Conservation (phyloP, 1,284 basidiomycete species). For the Apiotrichum veenhuisii region DNA sequence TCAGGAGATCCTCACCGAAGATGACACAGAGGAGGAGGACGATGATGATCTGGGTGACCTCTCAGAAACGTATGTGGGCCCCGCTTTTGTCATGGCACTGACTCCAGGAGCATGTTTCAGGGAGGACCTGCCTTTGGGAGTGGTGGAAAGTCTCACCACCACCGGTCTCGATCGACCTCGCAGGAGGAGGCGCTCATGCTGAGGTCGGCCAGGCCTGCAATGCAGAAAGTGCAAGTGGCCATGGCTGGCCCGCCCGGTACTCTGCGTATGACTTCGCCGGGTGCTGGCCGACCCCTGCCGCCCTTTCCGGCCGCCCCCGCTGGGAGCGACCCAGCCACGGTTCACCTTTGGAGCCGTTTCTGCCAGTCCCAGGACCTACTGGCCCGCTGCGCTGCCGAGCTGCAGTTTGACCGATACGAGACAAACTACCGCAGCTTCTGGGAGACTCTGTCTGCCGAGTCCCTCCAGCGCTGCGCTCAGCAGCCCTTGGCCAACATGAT, state of each 20-base stretch:
- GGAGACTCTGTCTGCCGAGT: constrained; percentile 20
- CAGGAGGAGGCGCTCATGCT: constrained; percentile 12
- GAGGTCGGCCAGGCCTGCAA: constrained; percentile 14
- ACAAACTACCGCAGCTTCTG: constrained; percentile 36
- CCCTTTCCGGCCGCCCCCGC: constrained; percentile 28
- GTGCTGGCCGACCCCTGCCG: constrained; percentile 15
- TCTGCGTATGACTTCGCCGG: constrained; percentile 3
- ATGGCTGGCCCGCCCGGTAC: constrained; percentile 4
- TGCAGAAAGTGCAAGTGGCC: constrained; percentile 6
- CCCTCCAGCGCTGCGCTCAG: constrained; percentile 22
- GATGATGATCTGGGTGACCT: constrained; percentile 33
- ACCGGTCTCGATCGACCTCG: constrained; percentile 12
- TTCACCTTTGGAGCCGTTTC: constrained; percentile 34
- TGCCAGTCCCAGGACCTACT: constrained; percentile 33
- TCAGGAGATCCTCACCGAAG: constrained; percentile 20
- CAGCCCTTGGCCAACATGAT: constrained; percentile 15
- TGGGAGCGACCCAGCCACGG: constrained; percentile 10
- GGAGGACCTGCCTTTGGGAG: background rate
- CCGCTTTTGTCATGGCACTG: background rate
- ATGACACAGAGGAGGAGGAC: constrained; percentile 33
- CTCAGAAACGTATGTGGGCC: constrained; percentile 5
- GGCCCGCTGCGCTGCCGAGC: constrained; percentile 21
- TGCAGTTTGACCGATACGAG: constrained; percentile 36
- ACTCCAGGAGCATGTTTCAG: constrained; percentile 1
- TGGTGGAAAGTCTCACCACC: background rate